Conservation (phyloP, 2,329 filamentous ascomycete species). For the Coniella vitis region DNA sequence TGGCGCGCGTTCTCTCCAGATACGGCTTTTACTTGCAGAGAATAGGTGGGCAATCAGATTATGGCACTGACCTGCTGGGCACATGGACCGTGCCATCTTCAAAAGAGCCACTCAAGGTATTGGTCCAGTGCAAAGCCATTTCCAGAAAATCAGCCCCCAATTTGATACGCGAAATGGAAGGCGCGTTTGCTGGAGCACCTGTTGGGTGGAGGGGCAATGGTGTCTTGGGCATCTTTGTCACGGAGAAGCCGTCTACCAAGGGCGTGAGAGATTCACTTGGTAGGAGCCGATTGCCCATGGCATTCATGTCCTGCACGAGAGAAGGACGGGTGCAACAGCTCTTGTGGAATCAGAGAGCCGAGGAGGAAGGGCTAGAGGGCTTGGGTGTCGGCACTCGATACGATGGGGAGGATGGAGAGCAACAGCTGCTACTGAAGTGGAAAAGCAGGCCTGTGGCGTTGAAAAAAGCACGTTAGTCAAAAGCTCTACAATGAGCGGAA, state of each 20-base stretch:
- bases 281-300: conserved; percentile 62
- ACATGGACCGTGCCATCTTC: conserved; percentile 54
- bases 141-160: conserved; percentile 46
- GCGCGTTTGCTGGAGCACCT: conserved; percentile 68
- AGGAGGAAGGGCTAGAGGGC: conserved; percentile 55
- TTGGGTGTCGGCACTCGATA: conserved; percentile 45
- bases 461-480: conserved; percentile 1
- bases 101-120: conserved; percentile 35
- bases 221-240: conserved; percentile 65
- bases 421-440: conserved; percentile 44
- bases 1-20: conserved; percentile 45
- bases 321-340: conserved; percentile 59
- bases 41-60: conserved; percentile 60
- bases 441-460: conserved; percentile 36
- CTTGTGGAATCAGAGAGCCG: conserved; percentile 63
- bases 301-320: conserved; percentile 56
- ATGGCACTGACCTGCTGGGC: conserved; percentile 69
- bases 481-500: neutral
- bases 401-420: conserved; percentile 24
- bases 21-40: conserved; percentile 61
- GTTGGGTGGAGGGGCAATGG: conserved; percentile 60
- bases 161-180: conserved; percentile 69
- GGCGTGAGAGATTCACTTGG: conserved; percentile 69
- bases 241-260: conserved; percentile 64
- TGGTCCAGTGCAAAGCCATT: conserved; percentile 65